phyloP scores from a whole-genome alignment of 1,284 basidiomycete species.

The Ustilago bromivora region DNA sequence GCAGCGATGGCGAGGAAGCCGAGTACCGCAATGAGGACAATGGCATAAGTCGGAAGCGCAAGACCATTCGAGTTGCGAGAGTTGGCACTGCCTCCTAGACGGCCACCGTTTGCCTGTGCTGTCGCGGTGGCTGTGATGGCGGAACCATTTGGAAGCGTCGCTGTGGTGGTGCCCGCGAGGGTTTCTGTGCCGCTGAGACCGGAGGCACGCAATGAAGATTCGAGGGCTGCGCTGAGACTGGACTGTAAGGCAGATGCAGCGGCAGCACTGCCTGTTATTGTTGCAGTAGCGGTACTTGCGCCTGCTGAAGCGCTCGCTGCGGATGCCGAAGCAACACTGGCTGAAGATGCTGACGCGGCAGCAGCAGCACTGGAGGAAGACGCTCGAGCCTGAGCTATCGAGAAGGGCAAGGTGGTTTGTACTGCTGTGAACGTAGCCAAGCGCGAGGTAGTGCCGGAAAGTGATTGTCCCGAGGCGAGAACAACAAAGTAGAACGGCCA shows the following conservation, averaged over 20 bases:
- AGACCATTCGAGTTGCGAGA: conserved; percentile 36
- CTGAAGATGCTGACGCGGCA: conserved; percentile 36
- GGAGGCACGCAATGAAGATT: conserved; percentile 45
- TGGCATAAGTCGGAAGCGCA: conserved; percentile 56
- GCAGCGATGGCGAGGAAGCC: conserved; percentile 59
- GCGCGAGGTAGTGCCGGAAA: conserved; percentile 49
- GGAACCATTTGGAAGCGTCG: conserved; percentile 58
- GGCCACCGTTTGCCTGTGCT: conserved; percentile 57
- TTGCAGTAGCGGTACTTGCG: conserved; percentile 9
- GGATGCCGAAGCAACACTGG: conserved; percentile 36
- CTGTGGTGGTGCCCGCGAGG: conserved; percentile 52
- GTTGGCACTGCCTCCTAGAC: conserved; percentile 27
- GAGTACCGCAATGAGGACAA: conserved; percentile 62
- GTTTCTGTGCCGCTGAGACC: conserved; percentile 62
- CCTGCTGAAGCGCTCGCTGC: conserved; percentile 19
- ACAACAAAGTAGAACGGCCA: conserved; percentile 68
- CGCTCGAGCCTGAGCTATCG: conserved; percentile 40
- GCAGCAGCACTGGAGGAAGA: conserved; percentile 37
- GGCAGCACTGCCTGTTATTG: conserved; percentile 25
- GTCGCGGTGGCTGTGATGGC: conserved; percentile 59
- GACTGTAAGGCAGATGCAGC: conserved; percentile 50
- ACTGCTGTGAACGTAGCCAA: conserved; percentile 56
- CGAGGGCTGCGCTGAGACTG: conserved; percentile 50
- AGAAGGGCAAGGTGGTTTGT: conserved; percentile 56
- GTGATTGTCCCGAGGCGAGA: conserved; percentile 37